Evolutionary conservation across 2,329 filamentous ascomycete genomes (phyloP), one percentile per base, ranked within the genome.

Genomic region (Penicillium brevicompactum): DNA sequence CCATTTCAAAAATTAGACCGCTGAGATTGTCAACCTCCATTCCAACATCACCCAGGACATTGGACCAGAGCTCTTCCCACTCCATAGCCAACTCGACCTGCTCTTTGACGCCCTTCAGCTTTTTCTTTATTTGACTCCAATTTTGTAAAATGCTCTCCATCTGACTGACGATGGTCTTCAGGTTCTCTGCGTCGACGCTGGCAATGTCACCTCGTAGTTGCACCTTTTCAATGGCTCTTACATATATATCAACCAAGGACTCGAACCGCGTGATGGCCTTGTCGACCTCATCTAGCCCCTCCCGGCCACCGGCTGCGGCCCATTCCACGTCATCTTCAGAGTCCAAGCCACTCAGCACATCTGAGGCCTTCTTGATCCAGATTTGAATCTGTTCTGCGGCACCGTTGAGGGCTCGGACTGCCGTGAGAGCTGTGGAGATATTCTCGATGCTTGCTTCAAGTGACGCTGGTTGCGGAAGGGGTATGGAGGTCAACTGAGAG

Each of bases 71-170:
- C 75, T 97, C 92, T 73, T 97, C 92, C 93, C 93, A 99, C 70
- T 99, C 94, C 92, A 97, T 96, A 45, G 94, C 94, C 55, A 96
- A 87, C 74, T 97, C 94, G 16, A 99, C 93, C 69, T 97, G 93
- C 46, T 84, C 84, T 71, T 96, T 96, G 53, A 96, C 89, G 24
- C 78, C 87, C 60, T 88, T 89, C 48, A 99, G 78, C 1, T 89
- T 88, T 41, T 79, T 81, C 66, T 91, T 89, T 66, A 97, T 93
- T 62, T 87, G 86, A 43, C 86, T 82, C 94, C 94, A 99, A 67
- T 92, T 90, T 34, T 82, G 81, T 58, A 96, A 79, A 56, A 96
- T 94, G 18, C 82, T 81, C 67, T 97, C 93, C 89, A 97, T 96
- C 76, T 96, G 91, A 10, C 84, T 80, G 22, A 97, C 91, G 14